These are phyloP conservation scores for Candida michaelii DNA, from an alignment of 805 yeast genomes.

Conservation along the genomic window DNA sequence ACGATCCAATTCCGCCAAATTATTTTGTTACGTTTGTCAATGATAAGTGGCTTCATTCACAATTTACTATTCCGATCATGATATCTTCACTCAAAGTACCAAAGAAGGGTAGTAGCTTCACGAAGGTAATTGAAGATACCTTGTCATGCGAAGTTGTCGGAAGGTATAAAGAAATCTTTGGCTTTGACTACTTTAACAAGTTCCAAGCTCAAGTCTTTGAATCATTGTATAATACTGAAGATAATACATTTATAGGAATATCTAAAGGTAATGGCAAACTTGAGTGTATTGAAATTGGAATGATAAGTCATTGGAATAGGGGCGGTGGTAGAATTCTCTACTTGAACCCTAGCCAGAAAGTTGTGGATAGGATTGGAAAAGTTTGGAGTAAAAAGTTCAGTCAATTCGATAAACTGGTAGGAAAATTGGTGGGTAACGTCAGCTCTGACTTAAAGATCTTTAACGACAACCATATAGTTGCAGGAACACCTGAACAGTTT, in stretches of 20 bases:
- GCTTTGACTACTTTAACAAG: conserved; percentile 59
- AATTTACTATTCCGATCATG: conserved; percentile 58
- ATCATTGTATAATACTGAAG: conserved; percentile 55
- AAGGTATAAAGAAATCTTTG: conserved; percentile 48
- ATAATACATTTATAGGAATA: conserved; percentile 64
- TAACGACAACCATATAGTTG: conserved; percentile 60
- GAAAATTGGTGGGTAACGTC: conserved; percentile 55
- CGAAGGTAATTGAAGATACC: conserved; percentile 53
- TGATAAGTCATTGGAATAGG: conserved; percentile 70
- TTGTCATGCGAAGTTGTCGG: conserved; percentile 45
- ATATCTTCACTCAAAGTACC: conserved; percentile 57
- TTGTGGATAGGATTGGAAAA: conserved; percentile 45
- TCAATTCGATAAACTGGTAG: conserved; percentile 45
- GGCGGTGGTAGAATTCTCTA: conserved; percentile 72
- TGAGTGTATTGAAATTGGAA: conserved; percentile 66
- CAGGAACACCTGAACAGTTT: conserved; percentile 81
- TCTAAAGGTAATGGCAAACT: conserved; percentile 80
- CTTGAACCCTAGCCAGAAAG: conserved; percentile 61
- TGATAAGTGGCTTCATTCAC: conserved; percentile 84
- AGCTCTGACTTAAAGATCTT: conserved; percentile 54
- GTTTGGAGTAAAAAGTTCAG: conserved; percentile 56
- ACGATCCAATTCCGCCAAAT: conserved; percentile 63
- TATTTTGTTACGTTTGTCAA: conserved; percentile 72
- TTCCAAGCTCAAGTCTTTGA: conserved; percentile 74
- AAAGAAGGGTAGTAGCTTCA: conserved; percentile 60